These are phyloP conservation scores for Starmerella potacharoeniae DNA, from an alignment of 805 yeast species.

Conservation along the genomic window DNA sequence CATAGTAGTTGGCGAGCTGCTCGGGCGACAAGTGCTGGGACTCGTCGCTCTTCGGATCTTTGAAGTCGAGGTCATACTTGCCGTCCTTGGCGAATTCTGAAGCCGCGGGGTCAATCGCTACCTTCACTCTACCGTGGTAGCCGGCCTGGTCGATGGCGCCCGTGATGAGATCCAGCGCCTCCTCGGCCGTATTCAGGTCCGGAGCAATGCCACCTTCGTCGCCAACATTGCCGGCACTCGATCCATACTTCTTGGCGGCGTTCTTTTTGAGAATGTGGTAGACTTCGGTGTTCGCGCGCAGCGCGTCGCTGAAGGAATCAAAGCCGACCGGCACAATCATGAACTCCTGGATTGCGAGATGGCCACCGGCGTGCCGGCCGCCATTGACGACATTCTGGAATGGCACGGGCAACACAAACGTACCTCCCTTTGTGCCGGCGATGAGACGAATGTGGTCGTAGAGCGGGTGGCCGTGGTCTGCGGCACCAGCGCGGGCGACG, in stretches of 20 bases:
- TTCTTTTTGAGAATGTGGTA: slow-evolving; percentile 91
- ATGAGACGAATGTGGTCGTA: slow-evolving; percentile 82
- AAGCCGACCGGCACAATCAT: slow-evolving; percentile 97
- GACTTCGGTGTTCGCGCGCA: slow-evolving; percentile 95
- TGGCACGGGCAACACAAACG: slow-evolving; percentile 96
- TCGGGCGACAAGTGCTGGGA: slow-evolving; percentile 84
- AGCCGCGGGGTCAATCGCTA: slow-evolving; percentile 94
- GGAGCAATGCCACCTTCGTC: slow-evolving; percentile 99
- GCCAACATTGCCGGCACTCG: slow-evolving; percentile 99
- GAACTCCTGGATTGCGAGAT: slow-evolving; percentile 97
- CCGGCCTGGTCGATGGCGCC: slow-evolving; percentile 89
- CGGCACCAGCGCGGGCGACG: slow-evolving; percentile 97
- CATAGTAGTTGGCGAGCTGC: slow-evolving; percentile 78
- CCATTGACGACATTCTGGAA: slow-evolving; percentile 98
- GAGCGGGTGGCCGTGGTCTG: slow-evolving; percentile 85
- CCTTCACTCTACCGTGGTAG: slow-evolving; percentile 82
- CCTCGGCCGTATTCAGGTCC: slow-evolving; percentile 86
- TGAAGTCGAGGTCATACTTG: slow-evolving; percentile 95
- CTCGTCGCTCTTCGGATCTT: slow-evolving; percentile 86
- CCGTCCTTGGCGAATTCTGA: slow-evolving; percentile 97
- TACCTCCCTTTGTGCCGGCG: slow-evolving; percentile 54
- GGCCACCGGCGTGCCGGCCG: slow-evolving; percentile 99
- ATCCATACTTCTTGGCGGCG: slow-evolving; percentile 92
- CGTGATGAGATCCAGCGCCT: slow-evolving; percentile 90
- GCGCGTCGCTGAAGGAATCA: slow-evolving; percentile 80